A percentile compares a stretch with the other conserved stretches of the same genome.
These are phyloP conservation scores for Castanopsis chinensis DNA, from an alignment of 306 rosid species.

Conservation along the genomic window DNA sequence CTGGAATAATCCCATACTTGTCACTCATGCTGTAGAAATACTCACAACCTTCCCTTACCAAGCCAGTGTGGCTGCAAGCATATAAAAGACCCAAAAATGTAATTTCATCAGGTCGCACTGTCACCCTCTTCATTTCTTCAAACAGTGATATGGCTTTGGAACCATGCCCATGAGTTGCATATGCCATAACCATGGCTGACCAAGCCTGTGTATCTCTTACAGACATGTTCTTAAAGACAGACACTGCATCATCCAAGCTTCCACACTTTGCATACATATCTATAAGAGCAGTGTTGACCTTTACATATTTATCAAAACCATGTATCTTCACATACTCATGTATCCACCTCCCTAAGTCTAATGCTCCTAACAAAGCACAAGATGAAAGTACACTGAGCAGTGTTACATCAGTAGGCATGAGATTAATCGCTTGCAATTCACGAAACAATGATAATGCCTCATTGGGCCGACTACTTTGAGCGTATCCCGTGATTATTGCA, in stretches of 20 bases:
- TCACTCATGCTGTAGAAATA: slow-evolving; percentile 60
- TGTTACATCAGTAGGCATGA: slow-evolving; percentile 73
- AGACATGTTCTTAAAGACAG: slow-evolving; percentile 57
- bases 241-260: slow-evolving; percentile 61
- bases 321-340: slow-evolving; percentile 80
- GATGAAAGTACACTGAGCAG: slow-evolving; percentile 71
- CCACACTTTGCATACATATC: slow-evolving; percentile 90
- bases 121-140: slow-evolving; percentile 60
- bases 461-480: slow-evolving; percentile 59
- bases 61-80: slow-evolving; percentile 82
- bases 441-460: slow-evolving; percentile 83
- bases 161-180: slow-evolving; percentile 77
- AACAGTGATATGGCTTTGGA: slow-evolving; percentile 51
- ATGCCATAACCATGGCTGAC: slow-evolving; percentile 75
- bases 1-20: slow-evolving; percentile 55
- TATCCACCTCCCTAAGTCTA: slow-evolving; percentile 79
- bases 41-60: slow-evolving; percentile 60
- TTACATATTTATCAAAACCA: slow-evolving; percentile 59
- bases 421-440: slow-evolving; percentile 56
- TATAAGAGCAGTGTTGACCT: slow-evolving; percentile 79
- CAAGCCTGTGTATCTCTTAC: slow-evolving; percentile 78
- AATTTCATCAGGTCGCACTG: slow-evolving; percentile 68
- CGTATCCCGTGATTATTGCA: slow-evolving; percentile 65
- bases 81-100: slow-evolving; percentile 68
- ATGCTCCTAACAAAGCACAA: slow-evolving; percentile 67